These are phyloP conservation scores for Mortierella alpina DNA, from an alignment of 192 early-diverging fungal species.

Conservation along the genomic window DNA sequence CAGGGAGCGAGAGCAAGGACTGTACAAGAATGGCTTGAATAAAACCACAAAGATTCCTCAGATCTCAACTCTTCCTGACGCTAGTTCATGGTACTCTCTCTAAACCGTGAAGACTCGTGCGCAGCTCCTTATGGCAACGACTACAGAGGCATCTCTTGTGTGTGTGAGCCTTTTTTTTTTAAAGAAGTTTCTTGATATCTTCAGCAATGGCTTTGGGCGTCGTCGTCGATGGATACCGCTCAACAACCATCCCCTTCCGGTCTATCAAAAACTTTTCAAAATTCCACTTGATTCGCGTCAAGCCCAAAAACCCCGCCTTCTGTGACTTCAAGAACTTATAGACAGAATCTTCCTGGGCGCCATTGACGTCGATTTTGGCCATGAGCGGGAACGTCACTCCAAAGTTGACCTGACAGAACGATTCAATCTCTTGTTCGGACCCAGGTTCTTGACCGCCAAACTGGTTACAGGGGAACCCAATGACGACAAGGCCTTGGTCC, in stretches of 20 bases:
- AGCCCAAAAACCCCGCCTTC: conserved; percentile 60
- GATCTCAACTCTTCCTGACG: no score
- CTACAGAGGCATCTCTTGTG: not conserved
- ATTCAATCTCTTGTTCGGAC: conserved; percentile 61
- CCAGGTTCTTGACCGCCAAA: conserved; percentile 70
- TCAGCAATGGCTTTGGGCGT: conserved; percentile 68
- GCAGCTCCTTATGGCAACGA: no score
- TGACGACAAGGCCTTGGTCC: conserved; percentile 79
- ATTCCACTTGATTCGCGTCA: conserved; percentile 82
- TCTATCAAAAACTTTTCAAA: conserved; percentile 85
- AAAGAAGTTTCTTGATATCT: conserved; percentile 68
- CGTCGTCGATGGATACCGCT: conserved; percentile 72
- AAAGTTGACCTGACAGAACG: conserved; percentile 77
- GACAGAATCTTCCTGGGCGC: conserved; percentile 68
- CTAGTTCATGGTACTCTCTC: no score
- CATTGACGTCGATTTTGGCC: conserved; percentile 89
- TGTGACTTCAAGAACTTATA: conserved; percentile 70
- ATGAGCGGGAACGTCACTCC: conserved; percentile 90
- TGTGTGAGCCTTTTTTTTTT: not conserved
- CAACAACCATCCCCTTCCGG: conserved; percentile 61
- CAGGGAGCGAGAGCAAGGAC: no score
- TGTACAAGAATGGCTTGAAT: no score
- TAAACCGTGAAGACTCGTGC: no score
- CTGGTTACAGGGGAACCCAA: conserved; percentile 95
- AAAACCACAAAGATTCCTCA: no score